Evolutionary conservation across 495 filamentous ascomycete species (phyloP).

Genomic region (Copromyces sp.): DNA sequence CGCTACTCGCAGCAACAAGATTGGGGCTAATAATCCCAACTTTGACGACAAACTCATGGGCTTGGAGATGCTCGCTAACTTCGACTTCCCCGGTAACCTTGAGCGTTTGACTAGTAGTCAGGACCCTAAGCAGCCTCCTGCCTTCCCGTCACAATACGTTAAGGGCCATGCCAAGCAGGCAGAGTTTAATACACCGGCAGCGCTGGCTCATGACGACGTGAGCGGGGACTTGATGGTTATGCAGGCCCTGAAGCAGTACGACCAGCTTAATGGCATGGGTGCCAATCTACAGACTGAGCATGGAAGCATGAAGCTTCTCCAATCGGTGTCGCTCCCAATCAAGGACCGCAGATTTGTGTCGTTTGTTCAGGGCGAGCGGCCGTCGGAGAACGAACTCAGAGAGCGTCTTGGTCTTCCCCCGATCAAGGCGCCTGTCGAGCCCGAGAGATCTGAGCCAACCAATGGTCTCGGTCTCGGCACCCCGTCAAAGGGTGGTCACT

Average conservation of each 20-base stretch:
- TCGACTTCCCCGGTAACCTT: constrained; percentile 49
- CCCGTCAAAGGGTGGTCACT: constrained; percentile 17
- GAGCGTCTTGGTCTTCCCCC: constrained; percentile 31
- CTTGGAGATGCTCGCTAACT: constrained; percentile 53
- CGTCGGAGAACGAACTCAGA: constrained; percentile 33
- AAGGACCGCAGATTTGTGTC: constrained; percentile 26
- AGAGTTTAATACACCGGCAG: constrained; percentile 36
- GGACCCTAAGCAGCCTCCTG: constrained; percentile 51
- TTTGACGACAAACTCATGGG: constrained; percentile 43
- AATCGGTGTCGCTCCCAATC: constrained; percentile 30
- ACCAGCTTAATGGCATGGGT: constrained; percentile 30
- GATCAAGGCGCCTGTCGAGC: constrained; percentile 20
- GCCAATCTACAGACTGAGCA: constrained; percentile 33
- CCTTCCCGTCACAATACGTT: constrained; percentile 44
- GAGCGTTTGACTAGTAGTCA: constrained; percentile 30
- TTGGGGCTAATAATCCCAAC: constrained; percentile 43
- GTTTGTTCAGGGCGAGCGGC: constrained; percentile 31
- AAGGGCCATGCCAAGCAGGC: constrained; percentile 33
- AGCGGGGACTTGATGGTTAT: constrained; percentile 51
- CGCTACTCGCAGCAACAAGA: constrained; percentile 61
- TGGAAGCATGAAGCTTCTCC: constrained; percentile 34
- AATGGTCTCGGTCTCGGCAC: constrained; percentile 5
- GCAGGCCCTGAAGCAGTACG: constrained; percentile 35
- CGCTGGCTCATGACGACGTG: constrained; percentile 47
- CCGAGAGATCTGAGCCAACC: constrained; percentile 8